Conservation (phyloP, 345 rosid species). For the Gossypium australe region DNA sequence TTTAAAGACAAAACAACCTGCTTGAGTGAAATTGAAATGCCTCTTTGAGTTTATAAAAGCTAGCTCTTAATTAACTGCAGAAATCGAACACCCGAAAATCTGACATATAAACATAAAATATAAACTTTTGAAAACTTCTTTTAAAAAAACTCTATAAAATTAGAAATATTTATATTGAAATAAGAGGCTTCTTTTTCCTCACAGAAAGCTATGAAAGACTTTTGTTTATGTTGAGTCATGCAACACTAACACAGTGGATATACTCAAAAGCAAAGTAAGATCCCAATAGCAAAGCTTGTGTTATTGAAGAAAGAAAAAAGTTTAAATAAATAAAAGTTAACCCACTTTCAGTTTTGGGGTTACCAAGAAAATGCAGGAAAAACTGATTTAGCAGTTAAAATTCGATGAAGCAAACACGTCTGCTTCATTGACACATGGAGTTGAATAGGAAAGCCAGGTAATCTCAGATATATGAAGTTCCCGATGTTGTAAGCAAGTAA, state of each 20-base stretch:
- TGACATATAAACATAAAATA: too few relatives aligned
- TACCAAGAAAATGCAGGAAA: not conserved
- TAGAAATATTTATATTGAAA: too few relatives aligned
- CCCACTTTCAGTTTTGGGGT: not conserved
- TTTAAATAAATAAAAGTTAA: not conserved
- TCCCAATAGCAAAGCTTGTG: not conserved
- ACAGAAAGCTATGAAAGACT: not conserved
- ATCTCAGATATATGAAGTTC: not conserved
- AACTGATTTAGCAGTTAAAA: not conserved
- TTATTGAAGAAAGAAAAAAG: not conserved
- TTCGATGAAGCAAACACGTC: not conserved
- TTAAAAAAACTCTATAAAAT: too few relatives aligned
- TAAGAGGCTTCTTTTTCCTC: not conserved
- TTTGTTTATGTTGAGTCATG: constrained; percentile 2
- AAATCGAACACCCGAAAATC: too few relatives aligned
- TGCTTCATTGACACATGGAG: not conserved
- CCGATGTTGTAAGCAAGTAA: not conserved
- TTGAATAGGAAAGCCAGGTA: not conserved
- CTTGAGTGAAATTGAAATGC: not conserved
- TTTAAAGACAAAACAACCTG: constrained; percentile 7
- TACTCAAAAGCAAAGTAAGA: not conserved
- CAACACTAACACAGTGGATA: constrained; percentile 1
- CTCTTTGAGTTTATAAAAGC: not conserved
- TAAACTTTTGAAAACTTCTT: too few relatives aligned
- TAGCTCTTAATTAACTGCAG: not conserved